Conservation (phyloP, 2,329 filamentous ascomycete genomes). For the Monosporascus ibericus region DNA sequence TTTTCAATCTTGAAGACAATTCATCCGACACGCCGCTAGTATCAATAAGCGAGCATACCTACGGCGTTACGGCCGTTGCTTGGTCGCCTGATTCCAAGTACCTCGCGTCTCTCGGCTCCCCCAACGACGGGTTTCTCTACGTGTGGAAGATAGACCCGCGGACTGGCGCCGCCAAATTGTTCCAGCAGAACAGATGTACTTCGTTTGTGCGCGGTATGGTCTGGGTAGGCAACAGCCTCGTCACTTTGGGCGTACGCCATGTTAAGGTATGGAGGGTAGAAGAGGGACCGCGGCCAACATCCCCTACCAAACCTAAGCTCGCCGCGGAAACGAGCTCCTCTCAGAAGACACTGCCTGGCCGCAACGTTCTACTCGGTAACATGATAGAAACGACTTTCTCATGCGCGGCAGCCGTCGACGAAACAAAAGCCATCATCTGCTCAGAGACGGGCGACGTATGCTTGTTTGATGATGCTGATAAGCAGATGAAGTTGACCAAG, state of each 20-base stretch:
- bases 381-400: conserved; percentile 82
- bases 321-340: conserved; percentile 35
- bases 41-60: conserved; percentile 82
- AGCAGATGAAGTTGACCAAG: conserved; percentile 63
- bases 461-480: conserved; percentile 70
- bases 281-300: conserved; percentile 47
- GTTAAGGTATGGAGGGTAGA: conserved; percentile 91
- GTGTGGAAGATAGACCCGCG: conserved; percentile 83
- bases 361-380: conserved; percentile 79
- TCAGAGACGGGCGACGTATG: conserved; percentile 89
- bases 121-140: conserved; percentile 91
- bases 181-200: conserved; percentile 88
- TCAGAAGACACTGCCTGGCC: conserved; percentile 70
- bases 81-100: conserved; percentile 85
- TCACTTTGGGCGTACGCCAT: conserved; percentile 86
- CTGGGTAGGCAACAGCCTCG: conserved; percentile 78
- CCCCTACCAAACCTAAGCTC: conserved; percentile 59
- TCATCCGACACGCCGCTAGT: conserved; percentile 78
- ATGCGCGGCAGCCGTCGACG: conserved; percentile 65
- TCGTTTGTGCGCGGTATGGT: conserved; percentile 79
- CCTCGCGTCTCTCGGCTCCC: conserved; percentile 79
- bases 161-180: conserved; percentile 70
- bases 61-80: conserved; percentile 79
- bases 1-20: conserved; percentile 78
- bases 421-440: conserved; percentile 72